A percentile compares a stretch with the other conserved stretches of the same genome.
These are phyloP conservation scores for Lotmaria passim DNA, from an alignment of 208 protist species.

Conservation along the genomic window DNA sequence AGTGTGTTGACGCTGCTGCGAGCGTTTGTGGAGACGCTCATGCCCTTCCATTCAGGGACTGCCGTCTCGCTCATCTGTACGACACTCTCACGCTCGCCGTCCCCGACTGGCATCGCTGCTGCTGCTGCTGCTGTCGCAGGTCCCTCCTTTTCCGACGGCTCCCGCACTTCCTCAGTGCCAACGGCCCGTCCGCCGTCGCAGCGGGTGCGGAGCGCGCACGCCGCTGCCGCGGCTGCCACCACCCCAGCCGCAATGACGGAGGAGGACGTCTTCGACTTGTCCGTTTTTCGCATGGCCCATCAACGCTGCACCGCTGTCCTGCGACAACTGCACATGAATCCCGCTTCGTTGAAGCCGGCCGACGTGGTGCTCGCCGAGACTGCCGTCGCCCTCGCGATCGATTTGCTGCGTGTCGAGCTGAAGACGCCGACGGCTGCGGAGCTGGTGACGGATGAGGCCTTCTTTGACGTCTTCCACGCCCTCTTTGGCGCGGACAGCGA, in stretches of 20 bases:
- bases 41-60: not conserved
- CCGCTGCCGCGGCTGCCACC: not conserved
- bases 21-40: slow-evolving; percentile 14
- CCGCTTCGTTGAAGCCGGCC: not conserved
- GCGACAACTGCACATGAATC: not conserved
- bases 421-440: not conserved
- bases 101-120: not conserved
- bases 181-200: not conserved
- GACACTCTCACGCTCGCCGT: no score
- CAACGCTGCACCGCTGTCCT: slow-evolving; percentile 14
- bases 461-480: slow-evolving; percentile 29
- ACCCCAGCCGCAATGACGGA: not conserved
- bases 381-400: slow-evolving; percentile 25
- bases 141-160: not conserved
- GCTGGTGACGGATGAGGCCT: not conserved
- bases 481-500: slow-evolving; percentile 15
- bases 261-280: slow-evolving; percentile 9
- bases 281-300: slow-evolving; percentile 19
- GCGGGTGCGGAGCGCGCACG: not conserved
- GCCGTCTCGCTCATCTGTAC: not conserved
- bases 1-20: slow-evolving; percentile 23
- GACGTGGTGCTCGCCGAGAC: not conserved
- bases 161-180: not conserved
- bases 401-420: slow-evolving; percentile 29
- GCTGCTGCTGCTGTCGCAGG: not conserved